Base-by-base conservation (phyloP, 2,329 filamentous ascomycete genomes). In the Penicillium sp. region DNA sequence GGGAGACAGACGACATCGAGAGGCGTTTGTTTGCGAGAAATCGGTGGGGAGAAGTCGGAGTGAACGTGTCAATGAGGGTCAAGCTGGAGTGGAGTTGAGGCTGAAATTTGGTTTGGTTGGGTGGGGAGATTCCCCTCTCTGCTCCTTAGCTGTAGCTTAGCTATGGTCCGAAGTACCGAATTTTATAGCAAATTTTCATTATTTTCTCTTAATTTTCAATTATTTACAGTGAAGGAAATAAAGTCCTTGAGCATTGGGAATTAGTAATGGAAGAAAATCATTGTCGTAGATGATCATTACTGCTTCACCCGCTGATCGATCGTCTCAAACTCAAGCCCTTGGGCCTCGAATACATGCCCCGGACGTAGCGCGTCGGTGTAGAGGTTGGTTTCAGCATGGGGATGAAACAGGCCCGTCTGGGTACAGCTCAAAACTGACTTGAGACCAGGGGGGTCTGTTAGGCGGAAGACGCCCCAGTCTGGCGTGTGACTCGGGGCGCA, bases 361-460 rank as follows among this genome's bases (percentile, higher is more conserved):
- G 89, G 89, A 56, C 88, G 83, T 56, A 85, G 79, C 1, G 92
- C 91, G 70, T 90, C 87, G 0, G 90, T 92, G 73, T 96, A 96
- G 1, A 96, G 85, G 69, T 93, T 89, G 29, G 86, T 83, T 65
- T 90, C 83, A 0, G 78, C 77, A 71, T 92, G 90, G 6, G 88
- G 91, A 75, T 99, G 95, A 75, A 99, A 99, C 0, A 96, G 85
- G 1, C 91, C 91, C 0, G 86, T 85, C 63, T 93, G 86, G 3
- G 81, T 88, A 78, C 95, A 99, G 46, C 88, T 85, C 49, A 96
- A 82, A 38, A 99, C 90, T n/a, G 92, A 87, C 66, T 91, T 88
- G 69, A 98, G 84, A 0, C 95, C 95, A 0, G 95, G 94, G 0
- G 95, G 95, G 76, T 97, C 91, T 0, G 95, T 99, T 5, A 99